Percentiles rank a stretch among this genome's conserved stretches.
phyloP scores from a whole-genome alignment of 768 basidiomycete species.

The Amanita molliuscula region DNA sequence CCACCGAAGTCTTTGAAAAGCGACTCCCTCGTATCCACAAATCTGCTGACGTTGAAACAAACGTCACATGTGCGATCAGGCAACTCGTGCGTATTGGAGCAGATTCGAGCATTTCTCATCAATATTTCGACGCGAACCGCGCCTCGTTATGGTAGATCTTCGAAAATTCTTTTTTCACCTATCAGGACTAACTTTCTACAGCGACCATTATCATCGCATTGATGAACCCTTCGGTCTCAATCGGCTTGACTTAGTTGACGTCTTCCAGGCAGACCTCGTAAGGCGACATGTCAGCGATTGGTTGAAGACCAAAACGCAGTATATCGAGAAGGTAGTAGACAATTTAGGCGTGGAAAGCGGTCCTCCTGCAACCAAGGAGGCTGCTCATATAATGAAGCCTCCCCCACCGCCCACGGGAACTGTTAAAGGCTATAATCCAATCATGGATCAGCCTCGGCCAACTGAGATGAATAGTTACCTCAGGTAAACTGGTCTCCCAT shows the following conservation, averaged over 20 bases:
- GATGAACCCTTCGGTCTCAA: conserved; percentile 1
- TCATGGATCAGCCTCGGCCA: conserved; percentile 17
- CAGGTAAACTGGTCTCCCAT: conserved; percentile 9
- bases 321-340: not conserved
- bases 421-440: conserved; percentile 15
- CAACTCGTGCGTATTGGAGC: not conserved
- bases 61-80: conserved; percentile 1
- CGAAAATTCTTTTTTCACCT: not conserved
- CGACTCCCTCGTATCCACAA: not conserved
- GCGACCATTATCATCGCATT: not conserved
- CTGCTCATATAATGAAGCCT: conserved; percentile 5
- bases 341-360: conserved; percentile 8
- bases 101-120: conserved; percentile 1
- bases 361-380: conserved; percentile 2
- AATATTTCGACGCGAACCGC: not conserved
- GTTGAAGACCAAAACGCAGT: not conserved
- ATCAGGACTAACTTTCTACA: not conserved
- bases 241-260: not conserved
- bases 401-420: conserved; percentile 12
- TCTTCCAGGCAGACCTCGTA: not conserved
- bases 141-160: not conserved
- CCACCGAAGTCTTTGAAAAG: not conserved
- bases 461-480: conserved; percentile 15
- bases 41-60: not conserved
- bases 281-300: not conserved